A percentile compares a stretch with the other conserved stretches of the same genome.
phyloP scores from a whole-genome alignment of 2,329 filamentous ascomycete species.

The Leptographium lundbergii region DNA sequence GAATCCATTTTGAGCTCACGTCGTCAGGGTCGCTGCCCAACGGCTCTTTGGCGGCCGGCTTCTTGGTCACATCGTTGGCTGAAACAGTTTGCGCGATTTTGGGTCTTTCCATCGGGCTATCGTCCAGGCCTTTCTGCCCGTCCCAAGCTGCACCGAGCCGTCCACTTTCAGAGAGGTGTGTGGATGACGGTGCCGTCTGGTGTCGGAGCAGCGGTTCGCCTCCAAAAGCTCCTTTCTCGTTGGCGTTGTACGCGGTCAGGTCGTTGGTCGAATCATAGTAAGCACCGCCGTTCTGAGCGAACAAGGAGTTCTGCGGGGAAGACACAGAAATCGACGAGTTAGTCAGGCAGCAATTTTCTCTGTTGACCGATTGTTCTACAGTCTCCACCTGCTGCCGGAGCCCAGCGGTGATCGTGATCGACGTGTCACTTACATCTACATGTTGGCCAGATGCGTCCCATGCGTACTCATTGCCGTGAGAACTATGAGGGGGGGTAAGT shows the following conservation, averaged over 20 bases:
- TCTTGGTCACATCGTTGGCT: conserved; percentile 10
- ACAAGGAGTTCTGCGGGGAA: background rate
- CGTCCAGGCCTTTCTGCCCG: conserved; percentile 24
- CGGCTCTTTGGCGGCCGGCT: conserved; percentile 18
- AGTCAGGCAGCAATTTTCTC: background rate
- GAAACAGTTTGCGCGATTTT: conserved; percentile 1
- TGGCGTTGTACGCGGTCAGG: background rate
- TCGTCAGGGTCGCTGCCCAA: conserved; percentile 22
- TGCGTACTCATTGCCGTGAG: conserved; percentile 31
- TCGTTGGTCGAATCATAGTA: background rate
- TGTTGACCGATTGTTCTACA: background rate
- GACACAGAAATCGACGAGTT: background rate
- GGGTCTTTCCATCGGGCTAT: conserved; percentile 33
- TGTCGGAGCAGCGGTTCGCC: background rate
- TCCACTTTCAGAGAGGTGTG: background rate
- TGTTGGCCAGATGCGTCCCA: conserved; percentile 10
- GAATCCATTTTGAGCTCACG: conserved; percentile 69
- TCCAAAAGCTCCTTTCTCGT: background rate
- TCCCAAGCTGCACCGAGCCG: background rate
- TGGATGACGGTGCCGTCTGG: background rate
- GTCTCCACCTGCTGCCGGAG: background rate
- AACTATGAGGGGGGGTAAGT: conserved; percentile 35
- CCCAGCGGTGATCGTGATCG: background rate
- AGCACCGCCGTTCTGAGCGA: background rate
- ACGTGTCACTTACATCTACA: conserved; percentile 12